A percentile compares a stretch with the other conserved stretches of the same genome.
Conservation (phyloP, 78 protist genomes). For the Polysphondylium violaceum region DNA sequence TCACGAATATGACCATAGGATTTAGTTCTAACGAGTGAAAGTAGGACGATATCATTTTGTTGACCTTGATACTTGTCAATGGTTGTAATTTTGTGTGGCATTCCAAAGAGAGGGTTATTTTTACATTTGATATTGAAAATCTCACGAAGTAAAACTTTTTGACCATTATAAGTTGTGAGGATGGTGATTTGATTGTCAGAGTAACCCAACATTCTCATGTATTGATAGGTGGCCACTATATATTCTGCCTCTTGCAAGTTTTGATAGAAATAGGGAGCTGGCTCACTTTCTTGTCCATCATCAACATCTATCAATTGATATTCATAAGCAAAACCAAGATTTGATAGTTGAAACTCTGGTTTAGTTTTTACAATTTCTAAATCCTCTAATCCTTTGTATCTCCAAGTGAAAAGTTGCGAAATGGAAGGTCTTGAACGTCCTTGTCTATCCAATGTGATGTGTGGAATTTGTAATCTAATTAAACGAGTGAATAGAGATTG, state of each 20-base stretch:
- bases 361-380: slow-evolving; percentile 72
- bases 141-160: slow-evolving; percentile 84
- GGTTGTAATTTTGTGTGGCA: slow-evolving; percentile 91
- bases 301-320: slow-evolving; percentile 94
- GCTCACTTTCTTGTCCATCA: slow-evolving; percentile 91
- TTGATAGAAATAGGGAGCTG: slow-evolving; percentile 91
- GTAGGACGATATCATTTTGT: slow-evolving; percentile 95
- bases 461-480: slow-evolving; percentile 90
- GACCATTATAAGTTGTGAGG: slow-evolving; percentile 98
- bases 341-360: slow-evolving; percentile 60
- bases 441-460: slow-evolving; percentile 85
- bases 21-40: slow-evolving; percentile 96
- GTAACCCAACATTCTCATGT: slow-evolving; percentile 96
- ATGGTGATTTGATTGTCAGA: slow-evolving; percentile 89
- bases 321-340: slow-evolving; percentile 88
- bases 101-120: slow-evolving; percentile 72
- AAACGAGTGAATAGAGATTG: slow-evolving; percentile 88
- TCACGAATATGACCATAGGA: slow-evolving; percentile 95
- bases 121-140: slow-evolving; percentile 49
- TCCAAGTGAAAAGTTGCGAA: slow-evolving; percentile 93
- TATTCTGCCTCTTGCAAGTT: slow-evolving; percentile 98
- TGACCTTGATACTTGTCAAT: slow-evolving; percentile 97
- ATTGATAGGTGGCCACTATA: slow-evolving; percentile 92
- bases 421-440: slow-evolving; percentile 91
- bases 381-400: slow-evolving; percentile 90